Conservation (phyloP, 2,329 filamentous ascomycete genomes). For the Aspergillus fischeri region DNA sequence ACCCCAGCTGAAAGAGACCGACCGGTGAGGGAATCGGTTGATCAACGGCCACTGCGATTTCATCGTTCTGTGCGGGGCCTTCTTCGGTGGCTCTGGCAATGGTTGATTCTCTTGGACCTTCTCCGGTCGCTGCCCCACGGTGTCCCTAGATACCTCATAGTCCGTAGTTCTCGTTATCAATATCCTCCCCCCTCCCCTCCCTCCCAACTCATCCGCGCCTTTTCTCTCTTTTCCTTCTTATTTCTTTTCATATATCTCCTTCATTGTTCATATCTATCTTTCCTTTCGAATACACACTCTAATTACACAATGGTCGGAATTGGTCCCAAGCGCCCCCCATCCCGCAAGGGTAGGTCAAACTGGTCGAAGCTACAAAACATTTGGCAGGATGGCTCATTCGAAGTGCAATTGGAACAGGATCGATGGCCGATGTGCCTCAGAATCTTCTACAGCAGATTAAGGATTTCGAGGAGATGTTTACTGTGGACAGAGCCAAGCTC, state of each 20-base stretch:
- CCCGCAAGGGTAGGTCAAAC: conserved; percentile 65
- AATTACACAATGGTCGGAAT: conserved; percentile 58
- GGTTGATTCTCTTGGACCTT: neutral
- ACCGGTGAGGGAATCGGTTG: conserved; percentile 5
- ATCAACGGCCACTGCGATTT: neutral
- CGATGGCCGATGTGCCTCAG: conserved; percentile 85
- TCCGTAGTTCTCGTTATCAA: conserved; percentile 15
- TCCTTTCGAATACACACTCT: neutral
- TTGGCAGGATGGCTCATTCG: neutral
- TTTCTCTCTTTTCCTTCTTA: neutral
- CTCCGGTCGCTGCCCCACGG: conserved; percentile 22
- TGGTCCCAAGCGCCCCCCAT: conserved; percentile 60
- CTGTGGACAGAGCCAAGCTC: conserved; percentile 70
- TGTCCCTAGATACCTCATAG: neutral
- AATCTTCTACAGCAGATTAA: conserved; percentile 78
- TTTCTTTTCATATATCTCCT: neutral
- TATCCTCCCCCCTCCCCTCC: conserved; percentile 3
- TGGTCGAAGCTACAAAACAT: neutral
- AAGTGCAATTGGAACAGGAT: conserved; percentile 53
- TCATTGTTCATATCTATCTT: conserved; percentile 1
- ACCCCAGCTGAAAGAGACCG: neutral
- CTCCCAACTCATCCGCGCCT: neutral
- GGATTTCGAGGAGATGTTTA: conserved; percentile 78
- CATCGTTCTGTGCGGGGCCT: neutral
- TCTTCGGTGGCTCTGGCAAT: neutral